Percentiles rank a stretch among this genome's conserved stretches.
phyloP scores from a whole-genome alignment of 2,329 filamentous ascomycete species.

The Echinosphaeria canescens region DNA sequence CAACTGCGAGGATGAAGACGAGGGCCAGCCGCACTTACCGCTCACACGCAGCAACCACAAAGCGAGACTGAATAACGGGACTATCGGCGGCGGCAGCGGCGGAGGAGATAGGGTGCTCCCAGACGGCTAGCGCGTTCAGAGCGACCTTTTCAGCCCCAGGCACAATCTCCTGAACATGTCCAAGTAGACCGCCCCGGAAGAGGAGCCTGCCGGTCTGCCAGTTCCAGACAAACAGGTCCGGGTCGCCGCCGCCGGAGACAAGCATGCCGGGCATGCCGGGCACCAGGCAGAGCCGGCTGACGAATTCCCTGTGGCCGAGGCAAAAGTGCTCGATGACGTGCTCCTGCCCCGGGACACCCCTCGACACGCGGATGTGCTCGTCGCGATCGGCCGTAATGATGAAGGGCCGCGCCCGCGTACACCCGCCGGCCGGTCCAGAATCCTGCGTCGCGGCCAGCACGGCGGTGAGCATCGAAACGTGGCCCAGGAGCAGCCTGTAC shows the following conservation, averaged over 20 bases:
- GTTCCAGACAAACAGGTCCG: constrained; percentile 60
- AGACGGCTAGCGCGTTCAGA: too few species aligned
- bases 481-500: constrained; percentile 73
- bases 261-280: constrained; percentile 33
- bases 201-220: constrained; percentile 41
- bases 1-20: too few species aligned
- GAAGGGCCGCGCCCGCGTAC: constrained; percentile 17
- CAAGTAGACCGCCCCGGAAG: constrained; percentile 28
- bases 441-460: constrained; percentile 17
- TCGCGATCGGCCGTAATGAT: constrained; percentile 34
- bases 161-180: constrained; percentile 16
- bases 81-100: too few species aligned
- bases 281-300: constrained; percentile 54
- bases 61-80: too few species aligned
- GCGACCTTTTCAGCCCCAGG: too few species aligned
- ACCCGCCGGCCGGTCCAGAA: neutral
- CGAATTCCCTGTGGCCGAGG: constrained; percentile 69
- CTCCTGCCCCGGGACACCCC: constrained; percentile 51
- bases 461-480: constrained; percentile 87
- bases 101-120: too few species aligned
- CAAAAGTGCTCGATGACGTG: constrained; percentile 83
- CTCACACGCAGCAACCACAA: too few species aligned
- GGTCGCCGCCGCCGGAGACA: constrained; percentile 73
- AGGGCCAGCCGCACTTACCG: too few species aligned
- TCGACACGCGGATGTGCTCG: constrained; percentile 70